Evolutionary conservation across 2,329 filamentous ascomycete species (phyloP).

Genomic region (Stemphylium lycopersici): DNA sequence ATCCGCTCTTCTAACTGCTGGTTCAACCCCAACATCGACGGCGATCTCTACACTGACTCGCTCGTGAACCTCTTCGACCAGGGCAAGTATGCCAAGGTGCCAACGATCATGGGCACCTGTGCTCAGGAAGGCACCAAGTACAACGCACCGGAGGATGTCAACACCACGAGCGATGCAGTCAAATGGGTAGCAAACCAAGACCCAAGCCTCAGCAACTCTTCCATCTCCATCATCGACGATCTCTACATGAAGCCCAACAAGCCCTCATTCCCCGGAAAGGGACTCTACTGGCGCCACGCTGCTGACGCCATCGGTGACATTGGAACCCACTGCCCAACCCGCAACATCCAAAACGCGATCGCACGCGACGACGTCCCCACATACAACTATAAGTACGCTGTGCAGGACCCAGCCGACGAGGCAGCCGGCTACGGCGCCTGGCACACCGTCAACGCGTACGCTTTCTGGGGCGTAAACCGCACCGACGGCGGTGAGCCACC

Average conservation of each 20-base stretch:
- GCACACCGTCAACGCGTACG: constrained; percentile 70
- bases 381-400: constrained; percentile 75
- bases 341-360: constrained; percentile 59
- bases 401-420: constrained; percentile 63
- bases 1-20: constrained; percentile 51
- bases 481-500: constrained; percentile 56
- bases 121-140: constrained; percentile 68
- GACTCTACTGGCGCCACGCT: constrained; percentile 64
- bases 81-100: constrained; percentile 59
- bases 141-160: constrained; percentile 61
- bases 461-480: constrained; percentile 70
- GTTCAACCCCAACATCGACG: constrained; percentile 60
- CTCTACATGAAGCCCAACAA: constrained; percentile 60
- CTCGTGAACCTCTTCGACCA: constrained; percentile 57
- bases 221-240: constrained; percentile 59
- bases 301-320: constrained; percentile 68
- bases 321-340: constrained; percentile 68
- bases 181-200: constrained; percentile 65
- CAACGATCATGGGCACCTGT: constrained; percentile 61
- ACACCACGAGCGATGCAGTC: constrained; percentile 57
- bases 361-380: constrained; percentile 50
- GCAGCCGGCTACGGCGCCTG: constrained; percentile 65
- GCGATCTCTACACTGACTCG: constrained; percentile 58
- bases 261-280: constrained; percentile 53
- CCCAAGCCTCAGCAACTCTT: constrained; percentile 58